These are phyloP conservation scores for Fusarium goolgardi DNA, from an alignment of 2,329 filamentous ascomycete genomes.

Conservation along the genomic window DNA sequence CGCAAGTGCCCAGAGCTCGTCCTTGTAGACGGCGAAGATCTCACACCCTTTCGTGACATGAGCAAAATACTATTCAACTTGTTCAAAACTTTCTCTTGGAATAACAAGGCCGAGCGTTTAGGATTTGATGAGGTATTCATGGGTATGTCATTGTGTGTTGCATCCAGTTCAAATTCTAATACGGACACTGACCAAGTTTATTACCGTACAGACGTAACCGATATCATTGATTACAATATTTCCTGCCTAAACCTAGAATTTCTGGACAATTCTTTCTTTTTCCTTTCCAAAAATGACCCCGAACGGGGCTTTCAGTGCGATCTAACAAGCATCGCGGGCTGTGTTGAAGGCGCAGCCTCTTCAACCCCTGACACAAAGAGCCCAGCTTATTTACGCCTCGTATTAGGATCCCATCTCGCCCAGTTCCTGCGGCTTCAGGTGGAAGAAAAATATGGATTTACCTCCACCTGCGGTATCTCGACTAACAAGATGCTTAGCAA, in stretches of 20 bases:
- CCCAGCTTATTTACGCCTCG: constrained; percentile 68
- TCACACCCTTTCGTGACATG: constrained; percentile 84
- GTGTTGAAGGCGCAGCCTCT: constrained; percentile 55
- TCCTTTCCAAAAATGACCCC: constrained; percentile 77
- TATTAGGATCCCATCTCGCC: constrained; percentile 85
- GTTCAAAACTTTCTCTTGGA: constrained; percentile 81
- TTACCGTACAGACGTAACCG: constrained; percentile 76
- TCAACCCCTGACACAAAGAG: constrained; percentile 47
- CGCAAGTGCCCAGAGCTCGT: constrained; percentile 84
- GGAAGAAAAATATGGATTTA: constrained; percentile 83
- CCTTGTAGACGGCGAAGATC: constrained; percentile 86
- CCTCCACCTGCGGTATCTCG: constrained; percentile 86
- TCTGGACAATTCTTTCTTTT: constrained; percentile 79
- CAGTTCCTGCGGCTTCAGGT: constrained; percentile 77
- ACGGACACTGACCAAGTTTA: constrained; percentile 9
- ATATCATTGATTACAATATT: constrained; percentile 86
- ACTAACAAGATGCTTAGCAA: constrained; percentile 90
- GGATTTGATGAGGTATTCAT: constrained; percentile 87
- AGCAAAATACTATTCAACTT: constrained; percentile 85
- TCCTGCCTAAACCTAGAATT: constrained; percentile 74
- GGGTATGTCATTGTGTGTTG: constrained; percentile 50
- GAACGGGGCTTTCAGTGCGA: constrained; percentile 85
- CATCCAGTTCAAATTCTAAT: background rate
- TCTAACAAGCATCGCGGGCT: constrained; percentile 73
- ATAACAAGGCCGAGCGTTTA: constrained; percentile 78